phyloP scores from a whole-genome alignment of 768 basidiomycete genomes.

The Hygrophorus russula region DNA sequence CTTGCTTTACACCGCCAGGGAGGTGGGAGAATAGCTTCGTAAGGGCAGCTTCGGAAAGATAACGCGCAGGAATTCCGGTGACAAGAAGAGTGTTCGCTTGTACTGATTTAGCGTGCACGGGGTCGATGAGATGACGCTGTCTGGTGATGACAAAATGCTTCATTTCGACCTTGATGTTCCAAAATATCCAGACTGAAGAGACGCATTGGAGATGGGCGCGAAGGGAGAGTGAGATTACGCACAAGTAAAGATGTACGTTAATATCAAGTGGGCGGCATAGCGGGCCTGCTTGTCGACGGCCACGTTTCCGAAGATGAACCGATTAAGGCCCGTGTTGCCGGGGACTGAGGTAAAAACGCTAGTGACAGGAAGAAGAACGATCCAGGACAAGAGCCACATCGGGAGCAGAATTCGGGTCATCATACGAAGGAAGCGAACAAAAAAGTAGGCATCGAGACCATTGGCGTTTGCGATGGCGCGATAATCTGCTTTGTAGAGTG shows the following conservation, averaged over 20 bases:
- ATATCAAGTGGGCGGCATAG: conserved; percentile 68
- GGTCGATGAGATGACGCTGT: conserved; percentile 72
- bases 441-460: conserved; percentile 89
- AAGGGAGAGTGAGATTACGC: conserved; percentile 16
- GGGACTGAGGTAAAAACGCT: conserved; percentile 36
- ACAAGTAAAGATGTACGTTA: conserved; percentile 75
- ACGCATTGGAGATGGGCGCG: neutral
- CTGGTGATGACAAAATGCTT: conserved; percentile 65
- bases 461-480: conserved; percentile 53
- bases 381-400: conserved; percentile 88
- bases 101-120: conserved; percentile 59
- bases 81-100: conserved; percentile 88
- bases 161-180: conserved; percentile 77
- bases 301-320: conserved; percentile 79
- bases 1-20: conserved; percentile 81
- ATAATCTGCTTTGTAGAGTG: conserved; percentile 53
- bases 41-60: conserved; percentile 61
- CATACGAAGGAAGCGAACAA: conserved; percentile 80
- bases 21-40: conserved; percentile 63
- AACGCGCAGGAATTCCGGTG: conserved; percentile 76
- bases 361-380: conserved; percentile 69
- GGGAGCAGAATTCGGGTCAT: conserved; percentile 77
- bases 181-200: conserved; percentile 68
- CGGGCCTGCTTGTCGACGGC: conserved; percentile 34
- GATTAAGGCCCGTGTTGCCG: conserved; percentile 46